Conservation (phyloP, 2,329 filamentous ascomycete genomes). For the Fusarium odoratissimum region DNA sequence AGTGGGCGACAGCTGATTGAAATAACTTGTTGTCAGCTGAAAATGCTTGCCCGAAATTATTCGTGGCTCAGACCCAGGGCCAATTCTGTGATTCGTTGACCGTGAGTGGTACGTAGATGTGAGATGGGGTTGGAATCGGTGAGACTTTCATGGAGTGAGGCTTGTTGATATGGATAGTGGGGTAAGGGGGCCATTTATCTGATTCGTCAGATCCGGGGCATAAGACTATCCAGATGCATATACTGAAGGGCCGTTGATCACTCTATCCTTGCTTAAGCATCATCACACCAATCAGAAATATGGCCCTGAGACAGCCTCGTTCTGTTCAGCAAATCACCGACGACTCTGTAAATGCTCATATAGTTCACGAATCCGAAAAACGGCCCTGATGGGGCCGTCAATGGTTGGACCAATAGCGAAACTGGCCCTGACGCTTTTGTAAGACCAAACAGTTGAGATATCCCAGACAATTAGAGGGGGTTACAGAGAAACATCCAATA, state of each 20-base stretch:
- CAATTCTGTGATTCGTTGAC: not conserved
- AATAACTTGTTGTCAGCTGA: no score
- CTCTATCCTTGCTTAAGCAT: rapidly evolving
- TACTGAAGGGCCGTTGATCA: not conserved
- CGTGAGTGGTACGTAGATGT: not conserved
- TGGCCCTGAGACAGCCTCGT: not conserved
- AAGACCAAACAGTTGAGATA: no score
- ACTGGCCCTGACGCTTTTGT: not conserved
- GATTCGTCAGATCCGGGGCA: not conserved
- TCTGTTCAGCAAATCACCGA: rapidly evolving
- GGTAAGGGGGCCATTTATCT: not conserved
- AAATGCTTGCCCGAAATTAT: no score
- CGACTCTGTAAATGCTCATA: rapidly evolving
- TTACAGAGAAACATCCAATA: not conserved
- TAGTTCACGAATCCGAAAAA: not conserved
- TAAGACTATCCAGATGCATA: not conserved
- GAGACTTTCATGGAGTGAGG: not conserved
- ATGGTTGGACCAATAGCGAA: not conserved
- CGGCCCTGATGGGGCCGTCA: not conserved
- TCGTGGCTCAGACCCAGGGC: not conserved
- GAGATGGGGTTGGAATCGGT: not conserved
- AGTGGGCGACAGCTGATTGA: not conserved
- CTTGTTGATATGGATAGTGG: not conserved
- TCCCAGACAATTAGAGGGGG: not conserved
- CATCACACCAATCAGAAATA: not conserved